phyloP scores from a whole-genome alignment of 1,284 basidiomycete genomes.

The Ustilago cynodontis region DNA sequence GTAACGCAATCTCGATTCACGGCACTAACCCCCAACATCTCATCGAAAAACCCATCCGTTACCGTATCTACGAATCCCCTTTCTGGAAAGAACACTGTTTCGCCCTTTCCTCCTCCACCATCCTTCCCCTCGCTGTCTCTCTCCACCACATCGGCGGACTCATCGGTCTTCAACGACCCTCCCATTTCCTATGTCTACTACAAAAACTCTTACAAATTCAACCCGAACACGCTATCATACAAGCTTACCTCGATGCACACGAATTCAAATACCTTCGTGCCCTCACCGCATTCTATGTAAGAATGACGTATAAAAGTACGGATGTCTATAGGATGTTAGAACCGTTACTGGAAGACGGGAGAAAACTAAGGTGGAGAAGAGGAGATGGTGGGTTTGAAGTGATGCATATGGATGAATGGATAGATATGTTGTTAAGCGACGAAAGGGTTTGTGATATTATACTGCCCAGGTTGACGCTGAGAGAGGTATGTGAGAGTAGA shows the following conservation, averaged over 20 bases:
- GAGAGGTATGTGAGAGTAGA: constrained; percentile 88
- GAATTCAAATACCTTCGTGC: constrained; percentile 98
- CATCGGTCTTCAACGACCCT: constrained; percentile 57
- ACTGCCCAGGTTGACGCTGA: constrained; percentile 86
- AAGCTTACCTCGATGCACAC: constrained; percentile 88
- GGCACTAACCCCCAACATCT: constrained; percentile 90
- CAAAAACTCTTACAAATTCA: constrained; percentile 96
- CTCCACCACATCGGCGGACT: constrained; percentile 87
- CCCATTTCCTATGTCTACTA: constrained; percentile 81
- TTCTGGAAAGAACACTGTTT: constrained; percentile 88
- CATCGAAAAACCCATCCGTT: constrained; percentile 95
- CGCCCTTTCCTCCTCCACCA: constrained; percentile 79
- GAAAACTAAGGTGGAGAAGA: constrained; percentile 85
- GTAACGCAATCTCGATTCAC: constrained; percentile 85
- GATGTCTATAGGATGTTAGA: constrained; percentile 95
- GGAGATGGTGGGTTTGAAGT: constrained; percentile 75
- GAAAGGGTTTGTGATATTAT: constrained; percentile 97
- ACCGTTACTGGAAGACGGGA: constrained; percentile 90
- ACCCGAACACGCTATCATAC: constrained; percentile 93
- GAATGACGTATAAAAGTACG: constrained; percentile 88
- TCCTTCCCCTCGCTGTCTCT: constrained; percentile 92
- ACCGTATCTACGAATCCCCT: constrained; percentile 91
- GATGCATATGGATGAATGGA: constrained; percentile 91
- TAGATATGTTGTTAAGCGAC: constrained; percentile 84
- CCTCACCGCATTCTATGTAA: constrained; percentile 91